Evolutionary conservation across 2,329 filamentous ascomycete genomes (phyloP), one percentile per base, ranked within the genome.

Genomic region (Metarhizium anisopliae): DNA sequence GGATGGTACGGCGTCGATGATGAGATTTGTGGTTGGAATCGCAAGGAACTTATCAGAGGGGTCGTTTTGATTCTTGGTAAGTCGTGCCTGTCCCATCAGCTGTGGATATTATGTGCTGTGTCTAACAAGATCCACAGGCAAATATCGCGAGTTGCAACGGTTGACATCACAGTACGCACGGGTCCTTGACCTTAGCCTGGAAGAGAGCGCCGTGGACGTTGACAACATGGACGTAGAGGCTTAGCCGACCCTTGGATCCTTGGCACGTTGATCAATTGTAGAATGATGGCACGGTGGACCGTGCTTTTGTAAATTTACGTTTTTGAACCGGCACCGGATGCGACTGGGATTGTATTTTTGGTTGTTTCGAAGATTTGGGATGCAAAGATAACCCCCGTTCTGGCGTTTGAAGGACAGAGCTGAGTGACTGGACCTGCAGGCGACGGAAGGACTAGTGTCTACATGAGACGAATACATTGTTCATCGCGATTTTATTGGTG

Each of bases 151-250:
- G 67, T 77, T 99, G 35, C 94, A 99, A 70, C 82, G 94, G 30
- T 81, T 96, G 47, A 96, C 90, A n/a, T 89, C 96, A 30, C 93
- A 95, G 59, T 97, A 97, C 69, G 93, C 93, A 13, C 84, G 89
- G 60, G 76, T 91, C n/a, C 76, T 95, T 25, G 88, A 87, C 55
- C 75, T 89, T 42, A 78, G 76, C 6, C 61, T 76, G 6, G 75
- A 77, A 50, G 74, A 76, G 20, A 74, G 76, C 16, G 69, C 72
- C 11, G 64, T 68, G 13, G 74, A 75, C 16, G 73, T 72, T 18
- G 74, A 73, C 55, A 67, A 70, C 7, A 76, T 76, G 73, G 74
- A 75, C 30, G 66, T 74, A 40, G 72, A 74, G 59, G 52, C 66
- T 29, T 72, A 61, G 63, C 35, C 14, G 45, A 30, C n/a, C 25